These are phyloP conservation scores for Kwoniella mangroviensis DNA, from an alignment of 768 basidiomycete species.

Conservation along the genomic window DNA sequence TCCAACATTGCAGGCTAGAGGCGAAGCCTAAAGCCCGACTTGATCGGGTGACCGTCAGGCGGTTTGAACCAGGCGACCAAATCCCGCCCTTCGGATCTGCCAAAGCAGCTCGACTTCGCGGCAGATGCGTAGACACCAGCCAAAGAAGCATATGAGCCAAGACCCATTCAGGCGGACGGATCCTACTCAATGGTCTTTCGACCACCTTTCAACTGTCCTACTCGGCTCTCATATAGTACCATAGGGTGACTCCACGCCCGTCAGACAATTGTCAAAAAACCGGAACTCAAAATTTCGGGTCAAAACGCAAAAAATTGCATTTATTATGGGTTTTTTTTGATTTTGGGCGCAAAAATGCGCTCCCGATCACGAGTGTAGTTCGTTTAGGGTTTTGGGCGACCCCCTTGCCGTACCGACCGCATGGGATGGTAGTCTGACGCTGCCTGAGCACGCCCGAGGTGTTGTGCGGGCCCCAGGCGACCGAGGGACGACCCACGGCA, in stretches of 20 bases:
- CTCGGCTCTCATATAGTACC: conserved; percentile 20
- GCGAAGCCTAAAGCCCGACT: neutral
- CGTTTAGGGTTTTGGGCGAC: no score
- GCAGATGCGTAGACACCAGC: conserved; percentile 5
- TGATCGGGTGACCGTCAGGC: neutral
- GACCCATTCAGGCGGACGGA: no score
- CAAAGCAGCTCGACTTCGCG: conserved; percentile 15
- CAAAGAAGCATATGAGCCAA: conserved; percentile 7
- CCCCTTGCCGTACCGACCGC: no score
- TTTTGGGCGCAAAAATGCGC: no score
- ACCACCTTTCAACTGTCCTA: neutral
- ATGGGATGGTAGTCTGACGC: no score
- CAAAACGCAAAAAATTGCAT: conserved; percentile 29
- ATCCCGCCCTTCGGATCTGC: conserved; percentile 7
- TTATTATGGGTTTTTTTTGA: no score
- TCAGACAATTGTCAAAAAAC: neutral
- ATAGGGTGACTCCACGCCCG: neutral
- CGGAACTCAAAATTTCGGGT: conserved; percentile 12
- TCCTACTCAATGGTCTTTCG: neutral
- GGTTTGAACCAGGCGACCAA: neutral
- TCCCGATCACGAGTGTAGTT: no score
- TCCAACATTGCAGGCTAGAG: conserved; percentile 32
- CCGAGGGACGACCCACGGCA: no score
- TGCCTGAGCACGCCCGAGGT: no score
- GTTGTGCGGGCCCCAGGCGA: no score